Evolutionary conservation across 106 monocot species (phyloP).

Genomic region (Phalaenopsis aphrodite): DNA sequence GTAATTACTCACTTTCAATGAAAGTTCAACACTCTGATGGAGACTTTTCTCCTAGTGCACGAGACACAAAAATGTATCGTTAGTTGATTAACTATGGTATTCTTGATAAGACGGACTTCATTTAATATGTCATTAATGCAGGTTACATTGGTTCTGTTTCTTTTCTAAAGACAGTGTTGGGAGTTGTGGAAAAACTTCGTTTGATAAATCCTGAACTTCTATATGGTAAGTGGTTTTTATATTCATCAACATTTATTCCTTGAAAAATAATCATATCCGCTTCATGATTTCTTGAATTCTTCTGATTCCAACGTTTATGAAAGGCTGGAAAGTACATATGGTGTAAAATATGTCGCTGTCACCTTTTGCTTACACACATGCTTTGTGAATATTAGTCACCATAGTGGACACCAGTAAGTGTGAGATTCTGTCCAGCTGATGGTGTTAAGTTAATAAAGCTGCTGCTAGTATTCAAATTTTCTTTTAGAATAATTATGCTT

Average conservation of each 20-base stretch:
- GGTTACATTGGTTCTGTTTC: constrained; percentile 98
- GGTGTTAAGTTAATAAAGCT: not conserved
- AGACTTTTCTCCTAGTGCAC: not conserved
- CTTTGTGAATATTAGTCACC: not conserved
- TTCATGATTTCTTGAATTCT: not conserved
- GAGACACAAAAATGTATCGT: not conserved
- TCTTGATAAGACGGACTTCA: not conserved
- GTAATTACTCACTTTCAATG: not conserved
- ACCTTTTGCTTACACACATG: not conserved
- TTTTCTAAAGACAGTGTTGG: constrained; percentile 66
- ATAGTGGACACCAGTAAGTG: not conserved
- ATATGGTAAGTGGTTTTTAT: constrained; percentile 54
- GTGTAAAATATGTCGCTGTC: not conserved
- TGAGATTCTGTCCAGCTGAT: not conserved
- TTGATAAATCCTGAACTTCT: constrained; percentile 77
- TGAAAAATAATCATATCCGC: not conserved
- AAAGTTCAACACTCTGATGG: not conserved
- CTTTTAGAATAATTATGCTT: not conserved
- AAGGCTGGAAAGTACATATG: not conserved
- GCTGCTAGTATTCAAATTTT: not conserved
- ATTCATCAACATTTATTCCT: not conserved
- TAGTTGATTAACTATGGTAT: not conserved
- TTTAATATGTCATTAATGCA: constrained; percentile 28
- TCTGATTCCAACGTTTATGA: not conserved
- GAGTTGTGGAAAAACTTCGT: constrained; percentile 85